A percentile compares a stretch with the other conserved stretches of the same genome.
Conservation (phyloP, 805 yeast genomes). For the Myxozyma melibiosi region DNA sequence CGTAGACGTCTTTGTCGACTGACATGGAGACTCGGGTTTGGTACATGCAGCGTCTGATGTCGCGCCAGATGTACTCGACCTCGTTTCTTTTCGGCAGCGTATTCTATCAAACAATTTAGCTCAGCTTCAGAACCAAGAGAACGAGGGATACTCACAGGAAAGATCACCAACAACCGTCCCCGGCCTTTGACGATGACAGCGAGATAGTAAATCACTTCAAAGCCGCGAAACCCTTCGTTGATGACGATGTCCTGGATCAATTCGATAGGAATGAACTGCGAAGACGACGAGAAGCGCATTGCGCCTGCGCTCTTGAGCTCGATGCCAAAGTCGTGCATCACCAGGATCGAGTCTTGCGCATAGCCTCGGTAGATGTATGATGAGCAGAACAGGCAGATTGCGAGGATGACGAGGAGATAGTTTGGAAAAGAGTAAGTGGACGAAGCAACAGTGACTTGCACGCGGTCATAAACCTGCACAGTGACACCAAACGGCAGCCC, state of each 20-base stretch:
- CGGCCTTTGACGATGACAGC: constrained; percentile 47
- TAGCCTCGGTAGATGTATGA: constrained; percentile 9
- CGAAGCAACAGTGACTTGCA: not conserved
- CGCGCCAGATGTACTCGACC: constrained; percentile 30
- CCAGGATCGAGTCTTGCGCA: constrained; percentile 37
- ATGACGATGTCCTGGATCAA: constrained; percentile 53
- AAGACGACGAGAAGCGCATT: constrained; percentile 33
- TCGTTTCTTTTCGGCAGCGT: constrained; percentile 18
- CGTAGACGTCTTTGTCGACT: not conserved
- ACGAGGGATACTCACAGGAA: constrained; percentile 25
- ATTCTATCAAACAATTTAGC: constrained; percentile 4
- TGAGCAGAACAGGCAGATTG: not conserved
- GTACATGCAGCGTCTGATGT: constrained; percentile 21
- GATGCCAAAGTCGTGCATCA: constrained; percentile 38
- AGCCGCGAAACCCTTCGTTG: constrained; percentile 55
- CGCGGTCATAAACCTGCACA: not conserved
- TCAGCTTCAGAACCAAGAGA: not conserved
- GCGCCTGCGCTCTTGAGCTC: constrained; percentile 47
- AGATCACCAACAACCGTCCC: constrained; percentile 28
- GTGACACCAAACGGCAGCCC: not conserved
- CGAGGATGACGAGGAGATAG: not conserved
- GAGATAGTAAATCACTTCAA: constrained; percentile 53
- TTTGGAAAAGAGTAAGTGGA: constrained; percentile 1
- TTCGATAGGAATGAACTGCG: constrained; percentile 48
- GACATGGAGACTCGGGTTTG: constrained; percentile 14